Conservation (phyloP, 2,329 filamentous ascomycete genomes). For the Leptographium lundbergii region DNA sequence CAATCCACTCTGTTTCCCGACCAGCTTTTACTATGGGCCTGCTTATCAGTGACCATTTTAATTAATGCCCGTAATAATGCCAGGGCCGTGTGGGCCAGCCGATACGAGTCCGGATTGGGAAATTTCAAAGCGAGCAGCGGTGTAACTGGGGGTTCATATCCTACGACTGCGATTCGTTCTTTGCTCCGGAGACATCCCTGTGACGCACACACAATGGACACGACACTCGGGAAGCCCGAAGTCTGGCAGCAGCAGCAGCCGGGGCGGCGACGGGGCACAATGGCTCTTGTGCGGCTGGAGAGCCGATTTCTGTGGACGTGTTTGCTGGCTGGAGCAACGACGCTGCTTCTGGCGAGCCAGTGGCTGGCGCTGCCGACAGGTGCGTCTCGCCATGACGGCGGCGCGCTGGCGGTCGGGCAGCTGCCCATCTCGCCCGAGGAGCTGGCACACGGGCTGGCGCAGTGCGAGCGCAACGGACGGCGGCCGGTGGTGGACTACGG, state of each 20-base stretch:
- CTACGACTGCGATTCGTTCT: neutral
- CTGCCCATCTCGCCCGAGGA: neutral
- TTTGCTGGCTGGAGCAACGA: neutral
- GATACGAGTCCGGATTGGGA: neutral
- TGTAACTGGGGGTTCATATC: neutral
- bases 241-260: neutral
- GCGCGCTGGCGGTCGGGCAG: neutral
- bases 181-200: neutral
- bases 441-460: neutral
- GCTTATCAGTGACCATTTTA: too few species aligned
- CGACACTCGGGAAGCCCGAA: too few species aligned
- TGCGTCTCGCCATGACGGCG: neutral
- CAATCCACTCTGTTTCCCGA: too few species aligned
- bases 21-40: too few species aligned
- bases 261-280: neutral
- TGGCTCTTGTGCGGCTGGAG: neutral
- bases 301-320: neutral
- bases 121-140: neutral
- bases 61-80: too few species aligned
- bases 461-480: neutral
- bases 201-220: neutral
- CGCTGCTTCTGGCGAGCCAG: neutral
- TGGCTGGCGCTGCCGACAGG: neutral
- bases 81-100: neutral
- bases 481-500: neutral